These are phyloP conservation scores for Colletotrichum tropicale DNA, from an alignment of 2,329 filamentous ascomycete genomes.

Conservation along the genomic window DNA sequence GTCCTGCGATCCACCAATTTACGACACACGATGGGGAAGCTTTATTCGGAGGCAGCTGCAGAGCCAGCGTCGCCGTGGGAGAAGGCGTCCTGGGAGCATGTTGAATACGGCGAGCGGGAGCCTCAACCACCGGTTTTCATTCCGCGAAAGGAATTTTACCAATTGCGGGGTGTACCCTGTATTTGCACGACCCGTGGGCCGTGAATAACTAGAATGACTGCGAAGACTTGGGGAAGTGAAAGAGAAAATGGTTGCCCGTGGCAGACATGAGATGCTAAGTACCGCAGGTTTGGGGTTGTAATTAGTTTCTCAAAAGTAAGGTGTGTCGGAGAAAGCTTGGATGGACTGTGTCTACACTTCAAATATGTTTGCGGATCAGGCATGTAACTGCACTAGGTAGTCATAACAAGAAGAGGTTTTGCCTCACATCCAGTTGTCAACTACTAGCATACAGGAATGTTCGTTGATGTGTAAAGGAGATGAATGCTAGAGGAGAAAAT, in stretches of 20 bases:
- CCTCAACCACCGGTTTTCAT: not conserved
- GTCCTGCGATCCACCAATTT: not conserved
- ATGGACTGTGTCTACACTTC: not conserved
- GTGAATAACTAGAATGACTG: not conserved
- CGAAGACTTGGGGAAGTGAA: not conserved
- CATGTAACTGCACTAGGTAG: not conserved
- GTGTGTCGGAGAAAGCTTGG: not conserved
- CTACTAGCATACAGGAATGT: not conserved
- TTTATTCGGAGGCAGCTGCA: not conserved
- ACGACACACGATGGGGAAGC: too few relatives aligned
- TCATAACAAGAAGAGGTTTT: not conserved
- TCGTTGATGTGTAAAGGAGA: not conserved
- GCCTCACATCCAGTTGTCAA: not conserved
- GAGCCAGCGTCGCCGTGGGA: not conserved
- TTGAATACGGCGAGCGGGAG: not conserved
- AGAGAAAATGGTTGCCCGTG: not conserved
- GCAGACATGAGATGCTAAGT: not conserved
- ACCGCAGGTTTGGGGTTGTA: not conserved
- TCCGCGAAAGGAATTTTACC: not conserved
- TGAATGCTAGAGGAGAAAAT: not conserved
- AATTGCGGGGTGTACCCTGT: not conserved
- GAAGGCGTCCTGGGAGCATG: not conserved
- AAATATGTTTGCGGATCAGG: not conserved
- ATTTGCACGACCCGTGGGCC: not conserved
- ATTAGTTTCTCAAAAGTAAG: not conserved